phyloP scores from a whole-genome alignment of 352 stramenopile species.

The Globisporangium paroecandrum region DNA sequence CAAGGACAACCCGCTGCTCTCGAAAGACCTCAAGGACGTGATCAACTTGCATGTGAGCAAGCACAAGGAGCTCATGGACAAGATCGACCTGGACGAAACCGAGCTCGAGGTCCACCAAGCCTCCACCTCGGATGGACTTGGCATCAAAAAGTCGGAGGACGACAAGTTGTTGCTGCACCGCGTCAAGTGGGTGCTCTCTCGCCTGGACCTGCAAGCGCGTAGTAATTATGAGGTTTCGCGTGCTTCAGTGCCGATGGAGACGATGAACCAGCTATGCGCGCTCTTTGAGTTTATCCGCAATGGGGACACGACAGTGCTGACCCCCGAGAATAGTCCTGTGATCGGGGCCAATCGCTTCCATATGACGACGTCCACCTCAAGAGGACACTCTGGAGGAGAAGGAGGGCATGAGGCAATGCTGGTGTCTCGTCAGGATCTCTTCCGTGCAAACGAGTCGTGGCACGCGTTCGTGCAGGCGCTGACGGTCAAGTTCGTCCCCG shows the following conservation, averaged over 20 bases:
- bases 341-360: conserved; percentile 13
- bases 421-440: conserved; percentile 34
- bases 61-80: conserved; percentile 40
- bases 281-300: conserved; percentile 75
- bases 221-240: background rate
- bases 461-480: conserved; percentile 56
- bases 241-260: conserved; percentile 11
- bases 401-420: conserved; percentile 4
- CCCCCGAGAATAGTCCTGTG: conserved; percentile 53
- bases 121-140: background rate
- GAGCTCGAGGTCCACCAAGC: conserved; percentile 55
- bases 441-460: conserved; percentile 43
- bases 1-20: conserved; percentile 58
- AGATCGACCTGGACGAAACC: conserved; percentile 53
- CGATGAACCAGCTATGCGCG: conserved; percentile 62
- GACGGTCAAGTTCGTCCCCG: conserved; percentile 63
- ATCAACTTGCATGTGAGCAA: conserved; percentile 44
- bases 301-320: conserved; percentile 39
- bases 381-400: conserved; percentile 3
- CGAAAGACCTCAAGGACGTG: conserved; percentile 62
- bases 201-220: conserved; percentile 43
- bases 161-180: conserved; percentile 70
- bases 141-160: conserved; percentile 8
- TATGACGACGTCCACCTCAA: background rate
- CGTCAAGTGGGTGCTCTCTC: conserved; percentile 77